Base-by-base conservation (phyloP, 2,329 filamentous ascomycete genomes). In the Incumbomyces lentus region DNA sequence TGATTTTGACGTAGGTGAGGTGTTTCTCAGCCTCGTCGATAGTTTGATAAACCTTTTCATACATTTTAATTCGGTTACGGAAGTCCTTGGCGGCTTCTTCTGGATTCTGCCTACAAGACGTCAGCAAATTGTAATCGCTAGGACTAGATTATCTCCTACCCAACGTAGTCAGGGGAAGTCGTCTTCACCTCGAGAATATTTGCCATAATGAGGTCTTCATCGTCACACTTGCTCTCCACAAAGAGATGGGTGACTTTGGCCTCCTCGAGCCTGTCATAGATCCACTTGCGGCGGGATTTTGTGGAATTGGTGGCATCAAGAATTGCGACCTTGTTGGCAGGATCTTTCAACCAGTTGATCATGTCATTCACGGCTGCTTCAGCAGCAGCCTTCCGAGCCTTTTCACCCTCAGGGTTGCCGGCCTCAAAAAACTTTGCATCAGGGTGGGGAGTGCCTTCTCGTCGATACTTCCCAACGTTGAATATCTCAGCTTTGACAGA, bases 161-260 rank as follows among this genome's bases (percentile, higher is more conserved):
- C 55, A 49, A 81, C 73, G 64, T 98, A 98, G 67, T 98, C 92
- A 1, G 92, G 92, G 47, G 86, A 94, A 19, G 87, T 94, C 1
- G 88, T 90, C 74, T 98, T 98, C 60, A 98, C 92, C 62, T 95
- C 89, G 55, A 89, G 80, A 55, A 98, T 95, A 65, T 98, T 98
- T 72, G 82, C 86, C 88, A 95, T 95, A 69, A 98, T 95, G 55
- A 96, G 72, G 37, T 90, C 84, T 64, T 96, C 89, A 57, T 95
- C 83, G 61, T 98, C 90, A 64, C 92, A 98, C 63, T 92, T 93
- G 57, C 86, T 94, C 71, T 98, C 92, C 40, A 98, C 92, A 58
- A 94, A 98, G 40, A 98, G 71, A 8, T 93, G 54, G 62, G 95
- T 88, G 50, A 96, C 82, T 46, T 81, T 81, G 54, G 90, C 81